These are phyloP conservation scores for Podosphaera leucotricha DNA, from an alignment of 2,329 filamentous ascomycete species.

Conservation along the genomic window DNA sequence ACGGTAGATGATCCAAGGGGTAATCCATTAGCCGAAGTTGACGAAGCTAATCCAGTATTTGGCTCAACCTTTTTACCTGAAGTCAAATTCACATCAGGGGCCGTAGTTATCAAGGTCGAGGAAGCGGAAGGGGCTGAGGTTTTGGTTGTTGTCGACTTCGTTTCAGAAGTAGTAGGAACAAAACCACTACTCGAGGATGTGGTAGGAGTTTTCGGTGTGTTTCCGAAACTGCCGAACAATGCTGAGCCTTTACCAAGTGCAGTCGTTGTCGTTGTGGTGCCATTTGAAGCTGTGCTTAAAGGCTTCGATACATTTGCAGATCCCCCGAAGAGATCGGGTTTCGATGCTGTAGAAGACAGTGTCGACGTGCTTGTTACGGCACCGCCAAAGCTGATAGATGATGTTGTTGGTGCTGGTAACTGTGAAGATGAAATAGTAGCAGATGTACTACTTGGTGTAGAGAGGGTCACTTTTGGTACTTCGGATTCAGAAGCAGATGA, in stretches of 20 bases:
- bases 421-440: conserved; percentile 5
- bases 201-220: neutral
- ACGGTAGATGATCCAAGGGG: conserved; percentile 49
- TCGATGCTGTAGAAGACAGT: conserved; percentile 2
- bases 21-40: conserved; percentile 11
- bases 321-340: conserved; percentile 14
- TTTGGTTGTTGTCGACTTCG: conserved; percentile 6
- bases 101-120: conserved; percentile 2
- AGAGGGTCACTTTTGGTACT: conserved; percentile 1
- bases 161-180: neutral
- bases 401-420: neutral
- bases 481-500: neutral
- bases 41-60: conserved; percentile 4
- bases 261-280: conserved; percentile 8
- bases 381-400: conserved; percentile 14
- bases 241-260: conserved; percentile 4
- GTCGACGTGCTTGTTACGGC: conserved; percentile 4
- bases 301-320: neutral
- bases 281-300: conserved; percentile 6
- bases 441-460: conserved; percentile 3
- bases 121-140: conserved; percentile 14
- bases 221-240: neutral
- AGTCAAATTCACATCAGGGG: neutral
- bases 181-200: neutral
- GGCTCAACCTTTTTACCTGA: neutral